phyloP scores from a whole-genome alignment of 2,329 filamentous ascomycete species.

The Chaetomium olivaceum region DNA sequence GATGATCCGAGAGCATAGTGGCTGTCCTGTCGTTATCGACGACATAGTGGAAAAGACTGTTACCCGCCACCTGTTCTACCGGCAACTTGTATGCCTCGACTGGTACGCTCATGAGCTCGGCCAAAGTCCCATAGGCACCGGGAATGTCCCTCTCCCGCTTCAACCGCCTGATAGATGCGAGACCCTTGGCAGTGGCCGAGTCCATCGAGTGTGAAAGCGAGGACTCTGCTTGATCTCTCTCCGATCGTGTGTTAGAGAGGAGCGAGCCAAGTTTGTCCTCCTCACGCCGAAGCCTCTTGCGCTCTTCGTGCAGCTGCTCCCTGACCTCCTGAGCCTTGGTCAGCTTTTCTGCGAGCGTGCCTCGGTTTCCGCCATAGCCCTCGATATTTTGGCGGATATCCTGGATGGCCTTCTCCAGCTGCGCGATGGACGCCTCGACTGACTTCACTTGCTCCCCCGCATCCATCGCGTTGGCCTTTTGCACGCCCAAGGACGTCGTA shows the following conservation, averaged over 20 bases:
- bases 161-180: slow-evolving; percentile 82
- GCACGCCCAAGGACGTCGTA: slow-evolving; percentile 71
- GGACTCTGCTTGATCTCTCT: slow-evolving; percentile 75
- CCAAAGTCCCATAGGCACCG: slow-evolving; percentile 88
- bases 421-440: slow-evolving; percentile 69
- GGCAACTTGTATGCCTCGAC: slow-evolving; percentile 79
- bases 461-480: slow-evolving; percentile 82
- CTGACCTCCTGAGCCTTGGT: slow-evolving; percentile 75
- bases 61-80: slow-evolving; percentile 89
- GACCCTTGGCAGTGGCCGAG: slow-evolving; percentile 77
- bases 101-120: slow-evolving; percentile 85
- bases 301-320: slow-evolving; percentile 79
- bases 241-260: slow-evolving; percentile 71
- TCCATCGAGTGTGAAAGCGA: slow-evolving; percentile 85
- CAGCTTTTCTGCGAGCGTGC: slow-evolving; percentile 70
- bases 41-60: slow-evolving; percentile 92
- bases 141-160: slow-evolving; percentile 77
- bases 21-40: slow-evolving; percentile 91
- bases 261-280: slow-evolving; percentile 83
- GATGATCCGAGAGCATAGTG: slow-evolving; percentile 73
- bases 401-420: slow-evolving; percentile 71
- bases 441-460: slow-evolving; percentile 78
- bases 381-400: slow-evolving; percentile 72
- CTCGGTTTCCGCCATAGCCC: slow-evolving; percentile 73
- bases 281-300: slow-evolving; percentile 84